Evolutionary conservation across 1,284 basidiomycete species (phyloP).

Genomic region (Malassezia arunalokei): DNA sequence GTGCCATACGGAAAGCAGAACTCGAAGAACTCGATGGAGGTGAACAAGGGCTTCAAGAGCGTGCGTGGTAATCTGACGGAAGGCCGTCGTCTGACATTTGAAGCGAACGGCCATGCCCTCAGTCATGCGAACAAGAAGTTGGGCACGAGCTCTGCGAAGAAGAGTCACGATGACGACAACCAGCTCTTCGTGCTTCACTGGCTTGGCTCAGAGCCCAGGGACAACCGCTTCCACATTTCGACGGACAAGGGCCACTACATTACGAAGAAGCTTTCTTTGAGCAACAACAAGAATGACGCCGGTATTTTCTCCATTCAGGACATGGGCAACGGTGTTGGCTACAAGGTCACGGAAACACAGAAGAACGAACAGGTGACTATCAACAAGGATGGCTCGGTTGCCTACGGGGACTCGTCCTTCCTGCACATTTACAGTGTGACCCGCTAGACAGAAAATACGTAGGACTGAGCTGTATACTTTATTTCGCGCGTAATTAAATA

Average conservation of each 20-base stretch:
- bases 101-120: slow-evolving; percentile 18
- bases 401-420: background rate
- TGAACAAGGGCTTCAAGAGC: slow-evolving; percentile 21
- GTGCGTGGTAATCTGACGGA: slow-evolving; percentile 24
- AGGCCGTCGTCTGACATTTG: slow-evolving; percentile 23
- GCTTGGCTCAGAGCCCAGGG: background rate
- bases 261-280: slow-evolving; percentile 1
- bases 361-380: background rate
- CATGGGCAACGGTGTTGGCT: slow-evolving; percentile 14
- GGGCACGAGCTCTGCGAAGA: background rate
- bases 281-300: slow-evolving; percentile 4
- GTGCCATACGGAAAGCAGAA: slow-evolving; percentile 7
- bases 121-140: slow-evolving; percentile 2
- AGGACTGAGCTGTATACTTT: background rate
- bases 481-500: too few relatives aligned
- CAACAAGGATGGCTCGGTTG: background rate
- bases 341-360: background rate
- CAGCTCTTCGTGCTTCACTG: slow-evolving; percentile 10
- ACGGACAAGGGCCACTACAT: slow-evolving; percentile 3
- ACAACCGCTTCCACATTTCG: slow-evolving; percentile 5
- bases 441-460: background rate
- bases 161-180: slow-evolving; percentile 1
- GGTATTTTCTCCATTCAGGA: slow-evolving; percentile 9
- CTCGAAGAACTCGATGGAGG: slow-evolving; percentile 12
- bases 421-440: slow-evolving; percentile 5